These are phyloP conservation scores for Huiozyma naganishii DNA, from an alignment of 805 yeast species.

Conservation along the genomic window DNA sequence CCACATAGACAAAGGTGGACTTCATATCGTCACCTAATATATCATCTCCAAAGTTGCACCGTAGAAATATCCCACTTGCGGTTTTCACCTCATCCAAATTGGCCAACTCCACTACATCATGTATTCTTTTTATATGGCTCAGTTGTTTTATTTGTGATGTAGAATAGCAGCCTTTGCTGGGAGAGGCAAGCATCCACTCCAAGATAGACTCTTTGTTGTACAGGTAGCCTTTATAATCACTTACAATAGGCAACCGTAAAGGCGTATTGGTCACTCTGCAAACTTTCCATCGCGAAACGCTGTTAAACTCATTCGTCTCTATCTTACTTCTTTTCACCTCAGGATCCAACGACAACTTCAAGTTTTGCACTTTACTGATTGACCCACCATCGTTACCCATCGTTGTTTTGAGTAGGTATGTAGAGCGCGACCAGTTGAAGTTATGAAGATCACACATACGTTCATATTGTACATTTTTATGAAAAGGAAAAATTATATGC, in stretches of 20 bases:
- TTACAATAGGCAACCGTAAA: slow-evolving; percentile 44
- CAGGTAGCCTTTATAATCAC: slow-evolving; percentile 58
- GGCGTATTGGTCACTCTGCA: slow-evolving; percentile 38
- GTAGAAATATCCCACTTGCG: background rate
- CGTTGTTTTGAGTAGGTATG: background rate
- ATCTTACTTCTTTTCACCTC: slow-evolving; percentile 11
- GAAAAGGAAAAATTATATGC: too few species aligned
- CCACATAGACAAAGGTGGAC: slow-evolving; percentile 35
- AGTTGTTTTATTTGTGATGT: slow-evolving; percentile 19
- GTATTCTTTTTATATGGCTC: slow-evolving; percentile 29
- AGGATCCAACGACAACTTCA: slow-evolving; percentile 20
- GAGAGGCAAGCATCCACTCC: slow-evolving; percentile 37
- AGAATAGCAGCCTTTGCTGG: slow-evolving; percentile 15
- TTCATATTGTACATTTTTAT: too few species aligned
- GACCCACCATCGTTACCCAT: slow-evolving; percentile 62
- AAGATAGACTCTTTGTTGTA: slow-evolving; percentile 55
- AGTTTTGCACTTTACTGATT: slow-evolving; percentile 46
- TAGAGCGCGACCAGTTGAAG: background rate
- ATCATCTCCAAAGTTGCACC: slow-evolving; percentile 20
- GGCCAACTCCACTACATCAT: slow-evolving; percentile 37
- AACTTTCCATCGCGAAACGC: slow-evolving; percentile 31
- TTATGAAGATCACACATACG: too few species aligned
- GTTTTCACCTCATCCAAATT: slow-evolving; percentile 14
- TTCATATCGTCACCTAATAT: slow-evolving; percentile 28
- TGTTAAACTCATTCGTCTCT: slow-evolving; percentile 11